Conservation (phyloP, 345 rosid genomes). For the Gossypium mustelinum region DNA sequence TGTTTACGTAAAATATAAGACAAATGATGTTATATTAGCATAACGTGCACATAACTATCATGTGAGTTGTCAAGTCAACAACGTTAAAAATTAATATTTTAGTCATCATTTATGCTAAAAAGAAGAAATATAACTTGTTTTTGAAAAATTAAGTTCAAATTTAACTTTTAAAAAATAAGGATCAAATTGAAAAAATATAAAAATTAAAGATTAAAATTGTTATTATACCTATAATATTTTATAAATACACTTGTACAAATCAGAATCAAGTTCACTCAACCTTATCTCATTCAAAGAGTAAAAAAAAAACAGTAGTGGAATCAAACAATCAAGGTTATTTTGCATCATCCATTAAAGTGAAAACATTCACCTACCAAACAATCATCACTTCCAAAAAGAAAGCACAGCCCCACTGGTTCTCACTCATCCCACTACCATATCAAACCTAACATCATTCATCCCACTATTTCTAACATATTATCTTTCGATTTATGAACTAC, state of each 20-base stretch:
- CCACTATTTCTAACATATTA: too few relatives aligned
- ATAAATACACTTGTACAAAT: not conserved
- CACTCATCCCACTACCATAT: not conserved
- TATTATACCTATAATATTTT: too few relatives aligned
- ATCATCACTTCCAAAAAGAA: not conserved
- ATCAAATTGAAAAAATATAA: too few relatives aligned
- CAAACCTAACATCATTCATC: not conserved
- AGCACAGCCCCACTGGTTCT: not conserved
- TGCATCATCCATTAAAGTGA: not conserved
- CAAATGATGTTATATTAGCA: too few relatives aligned
- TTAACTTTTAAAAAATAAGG: too few relatives aligned
- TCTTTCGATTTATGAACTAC: too few relatives aligned
- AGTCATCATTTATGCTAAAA: too few relatives aligned
- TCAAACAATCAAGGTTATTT: not conserved
- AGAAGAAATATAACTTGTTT: too few relatives aligned
- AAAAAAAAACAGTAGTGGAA: not conserved
- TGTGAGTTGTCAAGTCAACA: too few relatives aligned
- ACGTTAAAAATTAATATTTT: too few relatives aligned
- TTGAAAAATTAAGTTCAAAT: too few relatives aligned
- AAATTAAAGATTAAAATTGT: rapidly evolving
- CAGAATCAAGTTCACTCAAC: not conserved
- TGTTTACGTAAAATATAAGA: too few relatives aligned
- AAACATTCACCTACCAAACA: slow-evolving; percentile 1
- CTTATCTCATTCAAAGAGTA: not conserved
- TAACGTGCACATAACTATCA: rapidly evolving